A percentile compares a stretch with the other conserved stretches of the same genome.
Evolutionary conservation across 2,329 filamentous ascomycete species (phyloP).

Genomic region (Penicillium crustosum): DNA sequence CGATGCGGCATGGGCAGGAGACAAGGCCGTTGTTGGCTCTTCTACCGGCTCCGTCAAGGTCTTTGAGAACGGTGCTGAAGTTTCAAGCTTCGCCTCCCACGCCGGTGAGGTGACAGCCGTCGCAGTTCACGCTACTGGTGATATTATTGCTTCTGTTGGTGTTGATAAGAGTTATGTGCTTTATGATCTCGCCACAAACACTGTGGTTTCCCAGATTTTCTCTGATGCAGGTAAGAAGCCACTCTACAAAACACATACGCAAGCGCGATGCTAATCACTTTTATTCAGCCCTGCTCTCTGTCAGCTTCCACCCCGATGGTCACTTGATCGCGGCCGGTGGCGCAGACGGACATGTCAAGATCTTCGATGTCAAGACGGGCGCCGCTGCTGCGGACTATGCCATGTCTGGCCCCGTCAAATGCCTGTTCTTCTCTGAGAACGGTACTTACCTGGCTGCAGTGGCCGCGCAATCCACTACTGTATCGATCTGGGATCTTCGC

Average conservation of each 20-base stretch:
- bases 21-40: slow-evolving; percentile 70
- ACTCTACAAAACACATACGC: slow-evolving; percentile 9
- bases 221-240: slow-evolving; percentile 69
- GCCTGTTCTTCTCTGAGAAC: slow-evolving; percentile 88
- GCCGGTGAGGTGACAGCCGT: slow-evolving; percentile 77
- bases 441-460: slow-evolving; percentile 91
- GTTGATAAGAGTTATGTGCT: slow-evolving; percentile 90
- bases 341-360: slow-evolving; percentile 75
- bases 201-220: slow-evolving; percentile 74
- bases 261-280: slow-evolving; percentile 19
- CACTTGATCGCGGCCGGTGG: slow-evolving; percentile 86
- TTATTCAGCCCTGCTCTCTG: slow-evolving; percentile 66
- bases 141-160: slow-evolving; percentile 82
- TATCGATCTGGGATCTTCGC: slow-evolving; percentile 88
- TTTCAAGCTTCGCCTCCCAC: slow-evolving; percentile 73
- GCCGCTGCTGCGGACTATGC: slow-evolving; percentile 73
- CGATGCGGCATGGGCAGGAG: slow-evolving; percentile 57
- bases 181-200: slow-evolving; percentile 71
- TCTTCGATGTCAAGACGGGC: slow-evolving; percentile 83
- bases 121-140: slow-evolving; percentile 77
- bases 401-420: slow-evolving; percentile 65
- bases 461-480: slow-evolving; percentile 71
- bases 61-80: slow-evolving; percentile 69
- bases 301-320: slow-evolving; percentile 94
- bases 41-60: slow-evolving; percentile 77